A percentile compares a stretch with the other conserved stretches of the same genome.
Evolutionary conservation across 306 rosid species (phyloP).

Genomic region (Chamaecrista fasciculata): DNA sequence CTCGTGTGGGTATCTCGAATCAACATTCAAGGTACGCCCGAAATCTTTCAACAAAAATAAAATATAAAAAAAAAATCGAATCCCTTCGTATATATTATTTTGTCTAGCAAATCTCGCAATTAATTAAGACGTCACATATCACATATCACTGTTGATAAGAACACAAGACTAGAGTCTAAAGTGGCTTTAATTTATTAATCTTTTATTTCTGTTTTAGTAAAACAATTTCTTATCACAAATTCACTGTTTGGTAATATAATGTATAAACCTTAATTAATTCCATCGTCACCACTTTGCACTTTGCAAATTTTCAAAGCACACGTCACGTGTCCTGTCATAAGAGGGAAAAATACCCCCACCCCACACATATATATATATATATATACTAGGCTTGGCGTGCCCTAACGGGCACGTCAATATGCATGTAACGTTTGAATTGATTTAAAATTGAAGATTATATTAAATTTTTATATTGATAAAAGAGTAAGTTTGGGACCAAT

Average conservation of each 20-base stretch:
- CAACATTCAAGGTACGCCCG: too few relatives aligned
- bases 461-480: too few relatives aligned
- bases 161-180: not conserved
- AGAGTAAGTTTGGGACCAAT: too few relatives aligned
- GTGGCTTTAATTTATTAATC: not conserved
- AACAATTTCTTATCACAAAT: not conserved
- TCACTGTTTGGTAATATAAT: not conserved
- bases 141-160: not conserved
- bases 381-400: too few relatives aligned
- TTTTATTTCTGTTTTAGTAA: not conserved
- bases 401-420: too few relatives aligned
- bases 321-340: constrained; percentile 40
- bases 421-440: too few relatives aligned
- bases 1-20: too few relatives aligned
- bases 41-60: too few relatives aligned
- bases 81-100: not conserved
- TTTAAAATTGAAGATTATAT: too few relatives aligned
- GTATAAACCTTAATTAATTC: not conserved
- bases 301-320: not conserved
- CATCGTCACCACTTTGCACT: not conserved
- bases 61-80: not conserved
- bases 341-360: not conserved
- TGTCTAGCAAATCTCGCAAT: not conserved
- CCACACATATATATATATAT: too few relatives aligned
- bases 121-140: not conserved